These are phyloP conservation scores for Globisporangium sylvaticum DNA, from an alignment of 352 stramenopile genomes.

Conservation along the genomic window DNA sequence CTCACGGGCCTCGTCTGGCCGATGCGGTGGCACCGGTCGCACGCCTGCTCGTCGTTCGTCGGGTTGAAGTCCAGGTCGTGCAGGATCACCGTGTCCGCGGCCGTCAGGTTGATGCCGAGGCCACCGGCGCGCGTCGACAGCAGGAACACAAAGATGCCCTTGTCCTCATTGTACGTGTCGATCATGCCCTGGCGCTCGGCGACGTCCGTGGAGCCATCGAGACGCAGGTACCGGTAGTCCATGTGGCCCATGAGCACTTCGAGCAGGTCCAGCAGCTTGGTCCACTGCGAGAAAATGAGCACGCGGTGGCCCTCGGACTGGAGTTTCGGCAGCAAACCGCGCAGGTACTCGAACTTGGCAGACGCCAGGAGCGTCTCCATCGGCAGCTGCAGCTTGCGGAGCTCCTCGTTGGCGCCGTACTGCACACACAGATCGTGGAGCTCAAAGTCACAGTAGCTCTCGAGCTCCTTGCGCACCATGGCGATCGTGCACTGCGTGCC, in stretches of 20 bases:
- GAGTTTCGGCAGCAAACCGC: conserved; percentile 85
- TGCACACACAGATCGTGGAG: conserved; percentile 92
- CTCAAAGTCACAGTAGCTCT: conserved; percentile 94
- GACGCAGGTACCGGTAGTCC: conserved; percentile 68
- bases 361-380: conserved; percentile 90
- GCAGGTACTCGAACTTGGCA: conserved; percentile 93
- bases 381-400: conserved; percentile 83
- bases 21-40: conserved; percentile 89
- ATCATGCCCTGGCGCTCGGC: conserved; percentile 75
- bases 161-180: conserved; percentile 88
- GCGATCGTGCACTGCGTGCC: conserved; percentile 76
- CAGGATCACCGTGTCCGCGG: conserved; percentile 87
- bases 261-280: conserved; percentile 93
- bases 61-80: conserved; percentile 88
- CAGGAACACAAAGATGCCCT: conserved; percentile 94
- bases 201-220: conserved; percentile 79
- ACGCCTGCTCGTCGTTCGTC: conserved; percentile 82
- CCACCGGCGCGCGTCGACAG: conserved; percentile 96
- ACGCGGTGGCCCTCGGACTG: conserved; percentile 88
- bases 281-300: conserved; percentile 97
- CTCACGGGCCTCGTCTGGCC: conserved; percentile 86
- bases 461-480: conserved; percentile 91
- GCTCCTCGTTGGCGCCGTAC: conserved; percentile 72
- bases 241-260: conserved; percentile 80
- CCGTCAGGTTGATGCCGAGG: conserved; percentile 97